Conservation (phyloP, 2,329 filamentous ascomycete species). For the Fusarium metavorans region DNA sequence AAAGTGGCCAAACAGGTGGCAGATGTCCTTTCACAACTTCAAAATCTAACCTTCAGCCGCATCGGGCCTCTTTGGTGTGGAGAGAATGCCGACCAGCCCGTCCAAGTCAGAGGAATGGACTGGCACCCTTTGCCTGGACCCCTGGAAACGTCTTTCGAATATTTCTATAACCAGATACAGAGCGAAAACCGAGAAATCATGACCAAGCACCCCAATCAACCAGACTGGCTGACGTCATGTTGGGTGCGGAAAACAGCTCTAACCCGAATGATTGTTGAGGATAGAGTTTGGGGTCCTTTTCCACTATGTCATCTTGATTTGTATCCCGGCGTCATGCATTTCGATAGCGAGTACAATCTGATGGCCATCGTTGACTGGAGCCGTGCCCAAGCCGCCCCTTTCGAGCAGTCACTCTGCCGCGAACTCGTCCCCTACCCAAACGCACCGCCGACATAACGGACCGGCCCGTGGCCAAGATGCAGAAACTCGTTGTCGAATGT, state of each 20-base stretch:
- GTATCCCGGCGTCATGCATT: slow-evolving; percentile 15
- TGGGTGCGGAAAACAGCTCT: slow-evolving; percentile 48
- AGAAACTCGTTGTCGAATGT: neutral
- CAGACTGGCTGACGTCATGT: slow-evolving; percentile 47
- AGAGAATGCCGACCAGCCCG: slow-evolving; percentile 37
- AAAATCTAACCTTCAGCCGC: slow-evolving; percentile 41
- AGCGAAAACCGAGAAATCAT: too few relatives aligned
- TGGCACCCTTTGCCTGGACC: slow-evolving; percentile 20
- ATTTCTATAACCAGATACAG: slow-evolving; percentile 43
- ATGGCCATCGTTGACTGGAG: slow-evolving; percentile 44
- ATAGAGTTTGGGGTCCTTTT: slow-evolving; percentile 48
- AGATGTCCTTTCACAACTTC: slow-evolving; percentile 40
- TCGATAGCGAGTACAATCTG: slow-evolving; percentile 55
- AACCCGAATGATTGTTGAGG: slow-evolving; percentile 45
- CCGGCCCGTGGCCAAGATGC: too few relatives aligned
- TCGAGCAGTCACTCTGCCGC: neutral
- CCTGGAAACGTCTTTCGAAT: slow-evolving; percentile 45
- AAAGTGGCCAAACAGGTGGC: slow-evolving; percentile 45
- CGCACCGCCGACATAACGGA: too few relatives aligned
- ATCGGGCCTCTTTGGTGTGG: slow-evolving; percentile 46
- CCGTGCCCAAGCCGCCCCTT: neutral
- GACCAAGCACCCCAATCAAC: neutral
- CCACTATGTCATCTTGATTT: too few relatives aligned
- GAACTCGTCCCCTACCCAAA: too few relatives aligned
- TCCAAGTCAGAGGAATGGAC: slow-evolving; percentile 39